A percentile compares a stretch with the other conserved stretches of the same genome.
Conservation (phyloP, 2,329 filamentous ascomycete genomes). For the Venturia asperata region DNA sequence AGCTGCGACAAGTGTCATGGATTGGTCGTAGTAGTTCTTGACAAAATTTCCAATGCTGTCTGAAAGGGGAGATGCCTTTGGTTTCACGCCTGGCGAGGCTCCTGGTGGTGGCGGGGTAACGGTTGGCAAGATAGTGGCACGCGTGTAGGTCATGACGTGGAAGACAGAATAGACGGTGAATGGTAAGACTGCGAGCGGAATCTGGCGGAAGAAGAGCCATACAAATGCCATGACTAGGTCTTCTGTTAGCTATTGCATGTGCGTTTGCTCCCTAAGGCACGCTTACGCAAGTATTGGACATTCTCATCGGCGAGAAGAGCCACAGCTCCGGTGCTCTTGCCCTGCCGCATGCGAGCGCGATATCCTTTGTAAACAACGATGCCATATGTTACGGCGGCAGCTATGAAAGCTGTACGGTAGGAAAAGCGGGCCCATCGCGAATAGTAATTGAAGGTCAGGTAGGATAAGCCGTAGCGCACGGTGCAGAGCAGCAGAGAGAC, state of each 20-base stretch:
- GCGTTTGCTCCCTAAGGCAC: constrained; percentile 18
- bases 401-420: constrained; percentile 85
- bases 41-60: constrained; percentile 88
- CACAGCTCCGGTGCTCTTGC: constrained; percentile 50
- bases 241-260: constrained; percentile 20
- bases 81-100: constrained; percentile 50
- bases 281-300: constrained; percentile 88
- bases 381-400: constrained; percentile 86
- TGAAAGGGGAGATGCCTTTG: constrained; percentile 56
- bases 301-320: constrained; percentile 80
- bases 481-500: constrained; percentile 77
- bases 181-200: constrained; percentile 82
- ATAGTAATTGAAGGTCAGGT: constrained; percentile 82
- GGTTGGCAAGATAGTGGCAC: constrained; percentile 85
- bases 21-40: constrained; percentile 94
- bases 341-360: constrained; percentile 72
- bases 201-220: constrained; percentile 88
- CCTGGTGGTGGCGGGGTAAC: constrained; percentile 58
- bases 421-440: constrained; percentile 69
- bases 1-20: constrained; percentile 84
- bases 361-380: constrained; percentile 99
- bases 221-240: constrained; percentile 77
- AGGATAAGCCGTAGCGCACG: constrained; percentile 75
- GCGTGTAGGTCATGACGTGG: constrained; percentile 94
- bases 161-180: constrained; percentile 97